These are phyloP conservation scores for Teunomyces gatunensis DNA, from an alignment of 805 yeast genomes.

Conservation along the genomic window DNA sequence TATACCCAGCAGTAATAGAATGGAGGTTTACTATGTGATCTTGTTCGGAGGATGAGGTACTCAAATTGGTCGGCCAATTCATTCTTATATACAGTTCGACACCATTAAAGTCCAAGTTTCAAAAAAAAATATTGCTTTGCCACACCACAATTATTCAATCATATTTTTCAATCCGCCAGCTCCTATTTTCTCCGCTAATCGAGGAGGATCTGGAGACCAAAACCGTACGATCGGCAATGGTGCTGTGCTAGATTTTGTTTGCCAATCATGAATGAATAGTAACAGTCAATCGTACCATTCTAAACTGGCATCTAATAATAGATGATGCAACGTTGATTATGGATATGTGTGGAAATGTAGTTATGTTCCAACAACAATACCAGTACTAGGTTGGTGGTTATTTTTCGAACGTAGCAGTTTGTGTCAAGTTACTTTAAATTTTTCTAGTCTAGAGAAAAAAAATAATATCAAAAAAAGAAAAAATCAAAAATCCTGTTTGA, in stretches of 20 bases:
- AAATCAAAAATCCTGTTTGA: not conserved
- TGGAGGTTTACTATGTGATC: too few species aligned
- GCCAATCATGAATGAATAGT: too few species aligned
- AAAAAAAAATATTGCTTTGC: not conserved
- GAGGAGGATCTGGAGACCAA: not conserved
- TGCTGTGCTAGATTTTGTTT: too few species aligned
- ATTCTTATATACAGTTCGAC: not conserved
- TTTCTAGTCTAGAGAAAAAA: too few species aligned
- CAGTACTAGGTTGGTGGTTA: not conserved
- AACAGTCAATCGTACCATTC: not conserved
- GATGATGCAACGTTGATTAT: not conserved
- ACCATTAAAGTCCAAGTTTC: not conserved
- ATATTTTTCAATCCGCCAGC: not conserved
- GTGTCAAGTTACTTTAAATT: not conserved
- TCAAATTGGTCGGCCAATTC: too few species aligned
- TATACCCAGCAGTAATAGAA: too few species aligned
- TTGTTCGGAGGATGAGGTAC: too few species aligned
- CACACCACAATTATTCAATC: not conserved
- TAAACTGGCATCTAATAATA: not conserved
- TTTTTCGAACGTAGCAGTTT: not conserved
- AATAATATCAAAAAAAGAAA: too few species aligned
- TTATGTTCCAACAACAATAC: not conserved
- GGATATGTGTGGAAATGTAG: not conserved
- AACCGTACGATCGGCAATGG: not conserved
- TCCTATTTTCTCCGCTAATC: slow-evolving; percentile 3